Base-by-base conservation (phyloP, 2,329 filamentous ascomycete species). In the Xylariaceae sp. region DNA sequence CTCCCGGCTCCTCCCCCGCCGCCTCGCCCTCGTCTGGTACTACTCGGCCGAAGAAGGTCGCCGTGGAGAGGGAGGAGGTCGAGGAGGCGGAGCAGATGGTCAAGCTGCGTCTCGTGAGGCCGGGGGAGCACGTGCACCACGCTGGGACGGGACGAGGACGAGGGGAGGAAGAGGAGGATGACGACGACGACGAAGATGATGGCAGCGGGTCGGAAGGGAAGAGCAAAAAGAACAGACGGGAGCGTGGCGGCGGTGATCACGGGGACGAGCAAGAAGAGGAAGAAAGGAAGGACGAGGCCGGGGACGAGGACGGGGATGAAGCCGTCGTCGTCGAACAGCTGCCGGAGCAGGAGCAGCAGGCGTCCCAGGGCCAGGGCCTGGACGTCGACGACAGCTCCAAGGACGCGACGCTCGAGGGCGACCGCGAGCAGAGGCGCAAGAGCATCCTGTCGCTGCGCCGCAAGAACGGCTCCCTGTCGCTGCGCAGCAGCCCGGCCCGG, bases 91-190 rank as follows among this genome's bases (percentile, higher is more conserved):
- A 57, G 22, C 53, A 59, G 24, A 48, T 58, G 2, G 55, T 66
- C 17, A 55, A 55, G 38, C 45, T 70, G 12, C 52, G 52, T 2
- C 62, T 67, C 0, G 55, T 67, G 10, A 47, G 61, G 3, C 61
- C 63, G 5, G 59, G 55, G 16, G 53, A 49, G 3, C 62, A 57
- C 29, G 47, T 46, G 1, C 46, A 53, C 19, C 43, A 49, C 12
- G 43, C 44, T 38, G 54, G 33, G 35, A 45, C n/a, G n/a, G n/a
- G n/a, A n/a, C n/a, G n/a, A n/a, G n/a, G n/a, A n/a, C n/a, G n/a
- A n/a, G n/a, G n/a, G n/a, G n/a, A 29, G 19, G 47, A 51, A 6
- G 42, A 47, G 7, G 46, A 50, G 5, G 39, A 44, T 3, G 46
- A 50, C 26, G 33, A 36, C 2, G 38, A 33, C 3, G 43, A 51